Percentiles rank a stretch among this genome's conserved stretches.
Evolutionary conservation across 441 rosid genomes (phyloP).

Genomic region (Adansonia gregorii): DNA sequence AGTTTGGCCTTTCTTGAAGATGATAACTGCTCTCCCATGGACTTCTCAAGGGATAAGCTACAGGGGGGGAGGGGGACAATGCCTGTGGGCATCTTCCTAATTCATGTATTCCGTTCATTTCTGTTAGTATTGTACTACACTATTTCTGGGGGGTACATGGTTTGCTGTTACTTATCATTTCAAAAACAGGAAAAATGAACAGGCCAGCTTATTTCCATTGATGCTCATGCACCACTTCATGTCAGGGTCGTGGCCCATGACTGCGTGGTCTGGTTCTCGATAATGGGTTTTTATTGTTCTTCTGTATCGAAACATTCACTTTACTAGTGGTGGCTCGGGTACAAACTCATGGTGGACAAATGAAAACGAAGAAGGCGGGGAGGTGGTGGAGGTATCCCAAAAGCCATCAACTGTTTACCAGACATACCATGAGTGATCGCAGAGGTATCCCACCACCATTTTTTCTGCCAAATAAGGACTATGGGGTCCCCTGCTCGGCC

Average conservation of each 20-base stretch:
- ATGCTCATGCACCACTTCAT: slow-evolving; percentile 1
- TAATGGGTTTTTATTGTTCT: slow-evolving; percentile 26
- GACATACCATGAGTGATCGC: slow-evolving; percentile 28
- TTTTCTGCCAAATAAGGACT: not conserved
- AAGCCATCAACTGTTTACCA: slow-evolving; percentile 35
- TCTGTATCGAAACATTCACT: slow-evolving; percentile 22
- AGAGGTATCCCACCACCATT: slow-evolving; percentile 23
- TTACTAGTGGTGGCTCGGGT: slow-evolving; percentile 9
- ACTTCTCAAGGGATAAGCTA: not conserved
- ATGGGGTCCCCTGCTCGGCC: not conserved
- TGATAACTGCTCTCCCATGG: slow-evolving; percentile 43
- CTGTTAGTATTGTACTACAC: not conserved
- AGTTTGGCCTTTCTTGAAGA: slow-evolving; percentile 26
- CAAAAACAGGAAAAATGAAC: slow-evolving; percentile 8
- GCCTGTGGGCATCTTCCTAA: slow-evolving; percentile 14
- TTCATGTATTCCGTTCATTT: slow-evolving; percentile 16
- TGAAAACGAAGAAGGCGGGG: no score
- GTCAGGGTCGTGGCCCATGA: not conserved
- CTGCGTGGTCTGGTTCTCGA: slow-evolving; percentile 20
- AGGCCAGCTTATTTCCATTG: not conserved
- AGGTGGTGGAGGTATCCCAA: slow-evolving; percentile 21
- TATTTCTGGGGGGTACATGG: not conserved
- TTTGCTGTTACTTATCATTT: slow-evolving; percentile 6
- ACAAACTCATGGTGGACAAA: not conserved
- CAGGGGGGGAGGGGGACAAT: slow-evolving; percentile 20